phyloP scores from a whole-genome alignment of 192 early-diverging fungal genomes.

The Chytriomyces sp. region DNA sequence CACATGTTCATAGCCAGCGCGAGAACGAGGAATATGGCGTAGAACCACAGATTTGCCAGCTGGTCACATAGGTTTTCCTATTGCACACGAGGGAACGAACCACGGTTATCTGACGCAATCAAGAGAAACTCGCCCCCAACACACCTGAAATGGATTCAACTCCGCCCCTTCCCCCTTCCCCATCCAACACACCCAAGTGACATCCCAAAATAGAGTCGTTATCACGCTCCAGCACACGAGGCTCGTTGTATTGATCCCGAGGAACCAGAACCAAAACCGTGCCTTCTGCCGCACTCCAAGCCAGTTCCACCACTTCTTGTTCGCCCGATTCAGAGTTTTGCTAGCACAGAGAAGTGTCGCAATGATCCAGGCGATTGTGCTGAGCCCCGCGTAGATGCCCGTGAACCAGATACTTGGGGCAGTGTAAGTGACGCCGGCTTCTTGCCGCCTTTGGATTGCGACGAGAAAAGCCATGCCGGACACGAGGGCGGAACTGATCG shows the following conservation, averaged over 20 bases:
- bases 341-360: background rate
- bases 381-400: background rate
- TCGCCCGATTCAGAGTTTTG: background rate
- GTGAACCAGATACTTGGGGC: background rate
- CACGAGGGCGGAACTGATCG: slow-evolving; percentile 1
- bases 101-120: too few species aligned
- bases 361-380: background rate
- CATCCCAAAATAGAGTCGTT: slow-evolving; percentile 20
- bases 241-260: background rate
- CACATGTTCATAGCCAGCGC: slow-evolving; percentile 7
- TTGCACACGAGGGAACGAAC: too few species aligned
- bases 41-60: slow-evolving; percentile 21
- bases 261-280: slow-evolving; percentile 19
- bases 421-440: background rate
- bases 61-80: too few species aligned
- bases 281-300: background rate
- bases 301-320: background rate
- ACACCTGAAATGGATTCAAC: slow-evolving; percentile 22
- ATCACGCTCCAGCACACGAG: slow-evolving; percentile 5
- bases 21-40: slow-evolving; percentile 6
- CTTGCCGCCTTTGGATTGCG: background rate
- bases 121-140: background rate
- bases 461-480: slow-evolving; percentile 8
- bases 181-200: slow-evolving; percentile 15
- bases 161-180: slow-evolving; percentile 5